These are phyloP conservation scores for Aspergillus texensis DNA, from an alignment of 2,329 filamentous ascomycete species.

Conservation along the genomic window DNA sequence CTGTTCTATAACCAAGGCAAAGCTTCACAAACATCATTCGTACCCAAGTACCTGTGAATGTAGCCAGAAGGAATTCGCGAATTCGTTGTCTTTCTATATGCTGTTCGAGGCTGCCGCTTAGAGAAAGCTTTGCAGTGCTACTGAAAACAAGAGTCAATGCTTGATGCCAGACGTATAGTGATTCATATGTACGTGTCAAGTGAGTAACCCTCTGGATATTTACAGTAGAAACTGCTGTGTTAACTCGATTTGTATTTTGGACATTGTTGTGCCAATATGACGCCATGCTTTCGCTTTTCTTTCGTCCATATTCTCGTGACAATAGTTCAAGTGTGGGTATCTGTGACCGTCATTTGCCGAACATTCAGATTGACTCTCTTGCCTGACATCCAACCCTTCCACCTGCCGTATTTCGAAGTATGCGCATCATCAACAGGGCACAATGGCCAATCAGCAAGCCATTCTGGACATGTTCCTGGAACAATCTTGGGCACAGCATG, in stretches of 20 bases:
- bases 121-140: neutral
- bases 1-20: neutral
- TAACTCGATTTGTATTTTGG: neutral
- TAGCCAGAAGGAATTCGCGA: neutral
- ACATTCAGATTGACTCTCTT: constrained; percentile 94
- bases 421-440: constrained; percentile 38
- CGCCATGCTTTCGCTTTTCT: neutral
- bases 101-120: neutral
- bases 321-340: neutral
- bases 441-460: constrained; percentile 74
- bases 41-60: neutral
- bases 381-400: constrained; percentile 83
- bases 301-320: no score
- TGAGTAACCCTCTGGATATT: neutral
- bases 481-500: constrained; percentile 91
- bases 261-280: neutral
- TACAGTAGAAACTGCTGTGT: neutral
- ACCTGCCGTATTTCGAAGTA: constrained; percentile 59
- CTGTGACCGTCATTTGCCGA: constrained; percentile 70
- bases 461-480: constrained; percentile 74
- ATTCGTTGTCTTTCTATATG: neutral
- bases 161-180: neutral
- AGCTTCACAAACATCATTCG: neutral
- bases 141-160: neutral
- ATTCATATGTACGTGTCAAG: neutral